phyloP scores from a whole-genome alignment of 2,329 filamentous ascomycete genomes.

The Diaporthe helianthi region DNA sequence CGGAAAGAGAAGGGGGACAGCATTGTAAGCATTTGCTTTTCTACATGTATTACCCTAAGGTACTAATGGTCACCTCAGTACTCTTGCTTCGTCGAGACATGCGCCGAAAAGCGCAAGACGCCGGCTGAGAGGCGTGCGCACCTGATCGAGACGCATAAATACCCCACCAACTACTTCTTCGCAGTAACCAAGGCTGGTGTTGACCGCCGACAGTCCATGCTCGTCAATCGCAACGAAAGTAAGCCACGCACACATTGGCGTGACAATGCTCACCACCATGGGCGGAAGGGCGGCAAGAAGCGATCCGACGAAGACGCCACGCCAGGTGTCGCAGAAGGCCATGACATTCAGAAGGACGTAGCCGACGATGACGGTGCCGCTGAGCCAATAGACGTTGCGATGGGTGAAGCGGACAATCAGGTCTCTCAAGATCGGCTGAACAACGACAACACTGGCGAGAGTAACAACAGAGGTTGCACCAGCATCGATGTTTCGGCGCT shows the following conservation, averaged over 20 bases:
- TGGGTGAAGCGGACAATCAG: slow-evolving; percentile 3
- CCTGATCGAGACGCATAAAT: slow-evolving; percentile 93
- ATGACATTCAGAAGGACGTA: background rate
- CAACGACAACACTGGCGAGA: background rate
- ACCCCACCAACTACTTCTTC: slow-evolving; percentile 88
- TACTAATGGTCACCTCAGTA: slow-evolving; percentile 60
- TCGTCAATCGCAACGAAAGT: slow-evolving; percentile 60
- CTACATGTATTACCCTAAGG: background rate
- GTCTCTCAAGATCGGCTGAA: background rate
- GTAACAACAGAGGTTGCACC: background rate
- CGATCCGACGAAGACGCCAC: slow-evolving; percentile 22
- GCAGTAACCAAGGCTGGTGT: slow-evolving; percentile 88
- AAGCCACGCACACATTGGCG: slow-evolving; percentile 51
- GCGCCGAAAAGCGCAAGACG: slow-evolving; percentile 83
- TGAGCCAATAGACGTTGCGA: slow-evolving; percentile 4
- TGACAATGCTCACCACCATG: slow-evolving; percentile 35
- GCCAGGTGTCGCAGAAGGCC: background rate
- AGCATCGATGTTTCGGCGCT: background rate
- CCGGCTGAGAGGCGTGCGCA: slow-evolving; percentile 86
- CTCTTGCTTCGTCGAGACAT: slow-evolving; percentile 88
- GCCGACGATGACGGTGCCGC: background rate
- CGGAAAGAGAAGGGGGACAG: slow-evolving; percentile 82
- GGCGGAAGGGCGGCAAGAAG: slow-evolving; percentile 42
- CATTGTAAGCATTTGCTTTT: slow-evolving; percentile 64
- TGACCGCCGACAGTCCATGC: slow-evolving; percentile 80